Base-by-base conservation (phyloP, 148 eudicot species). In the Polygonum aviculare region DNA sequence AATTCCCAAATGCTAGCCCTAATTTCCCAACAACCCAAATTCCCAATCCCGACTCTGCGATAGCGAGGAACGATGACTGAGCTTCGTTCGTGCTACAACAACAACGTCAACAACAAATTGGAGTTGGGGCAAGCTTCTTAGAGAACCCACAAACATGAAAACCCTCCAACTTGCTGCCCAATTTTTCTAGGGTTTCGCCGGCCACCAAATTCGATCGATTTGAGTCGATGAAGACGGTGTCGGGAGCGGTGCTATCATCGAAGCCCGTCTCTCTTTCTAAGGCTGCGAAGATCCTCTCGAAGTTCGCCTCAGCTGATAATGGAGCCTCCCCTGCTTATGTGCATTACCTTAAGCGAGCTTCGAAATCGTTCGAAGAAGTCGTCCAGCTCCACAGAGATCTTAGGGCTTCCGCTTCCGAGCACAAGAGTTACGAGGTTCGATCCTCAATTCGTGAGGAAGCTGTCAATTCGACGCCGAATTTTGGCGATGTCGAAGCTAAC, bases 221-320 rank as follows among this genome's bases (percentile, higher is more conserved):
- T n/a, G n/a, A n/a, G n/a, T n/a, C 3, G 12, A 90, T 88, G 95
- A 88, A 84, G 85, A 80, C 83, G 2, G 81, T 91, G 16, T 75
- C 86, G 47, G 96, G 83, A n/a, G 65, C 69, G 62, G 67, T 91
- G 18, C 65, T 79, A 10, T 84, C 90, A 3, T 48, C 83, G 8
- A 77, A 81, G 47, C 81, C 87, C 2, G 54, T 86, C 16, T 81
- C 85, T 60, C 84, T 87, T 21, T 84, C 90, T 2, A 85, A 81
- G 75, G 92, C 92, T 7, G 85, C 92, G 0, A 85, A 75, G 71
- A 77, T 80, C 69, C 74, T 91, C 7, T 80, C 89, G 18, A 76
- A 75, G 35, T 91, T 87, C 71, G 81, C 83, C 31, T 49, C 78
- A 31, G 60, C 77, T 3, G 86, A 87, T 47, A 82, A 89, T 73